Percentiles rank a stretch among this genome's conserved stretches.
Conservation (phyloP, 306 rosid species). For the Cucumis sativus region Cucumber_9930_V3 NC_026660.2:15656001-15656500, state of each 20-base stretch:
- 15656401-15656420: background rate
- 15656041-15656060: background rate
- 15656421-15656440: background rate
- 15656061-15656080: background rate
- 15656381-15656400: background rate
- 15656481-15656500: background rate
- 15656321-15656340: background rate
- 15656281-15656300: background rate
- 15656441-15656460: background rate
- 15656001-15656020: background rate
- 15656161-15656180: background rate
- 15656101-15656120: background rate
- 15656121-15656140: background rate
- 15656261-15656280: background rate
- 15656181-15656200: background rate
- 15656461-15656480: background rate
- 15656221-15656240: background rate
- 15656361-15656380: background rate
- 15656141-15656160: background rate
- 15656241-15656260: background rate
- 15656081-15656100: background rate
- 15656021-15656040: background rate
- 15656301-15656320: background rate
- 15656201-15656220: background rate
- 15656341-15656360: background rate